These are phyloP conservation scores for Solidago caesia DNA, from an alignment of 129 eudicot species.

Conservation along the genomic window DNA sequence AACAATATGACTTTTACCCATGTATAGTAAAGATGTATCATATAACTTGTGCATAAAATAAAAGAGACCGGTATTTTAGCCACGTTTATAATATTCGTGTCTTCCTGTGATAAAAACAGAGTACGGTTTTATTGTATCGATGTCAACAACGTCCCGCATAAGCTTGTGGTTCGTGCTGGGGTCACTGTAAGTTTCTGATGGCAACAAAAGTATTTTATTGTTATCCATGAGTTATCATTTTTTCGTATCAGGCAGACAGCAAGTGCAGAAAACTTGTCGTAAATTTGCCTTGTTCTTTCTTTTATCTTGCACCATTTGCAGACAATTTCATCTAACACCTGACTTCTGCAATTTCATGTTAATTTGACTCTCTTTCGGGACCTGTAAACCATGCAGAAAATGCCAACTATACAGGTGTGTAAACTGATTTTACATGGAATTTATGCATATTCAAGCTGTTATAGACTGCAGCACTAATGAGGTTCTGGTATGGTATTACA, in stretches of 20 bases:
- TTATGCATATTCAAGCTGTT: background rate
- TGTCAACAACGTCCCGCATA: slow-evolving; percentile 75
- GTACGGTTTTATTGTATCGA: slow-evolving; percentile 59
- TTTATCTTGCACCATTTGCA: slow-evolving; percentile 10
- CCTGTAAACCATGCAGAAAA: slow-evolving; percentile 51
- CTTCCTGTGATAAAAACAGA: slow-evolving; percentile 37
- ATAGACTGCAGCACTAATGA: slow-evolving; percentile 5
- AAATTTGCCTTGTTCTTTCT: background rate
- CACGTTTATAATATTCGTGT: background rate
- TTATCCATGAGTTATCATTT: background rate
- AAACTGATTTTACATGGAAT: background rate
- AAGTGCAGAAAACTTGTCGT: background rate
- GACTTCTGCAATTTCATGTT: slow-evolving; percentile 45
- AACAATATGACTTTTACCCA: background rate
- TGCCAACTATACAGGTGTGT: slow-evolving; percentile 91
- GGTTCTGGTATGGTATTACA: slow-evolving; percentile 27
- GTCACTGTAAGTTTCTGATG: slow-evolving; percentile 61
- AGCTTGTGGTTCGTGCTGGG: slow-evolving; percentile 78
- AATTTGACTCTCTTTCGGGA: slow-evolving; percentile 1
- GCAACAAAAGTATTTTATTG: background rate
- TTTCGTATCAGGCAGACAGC: background rate
- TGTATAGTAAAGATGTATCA: background rate
- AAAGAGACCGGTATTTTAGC: background rate
- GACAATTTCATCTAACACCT: slow-evolving; percentile 22
- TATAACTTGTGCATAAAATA: too few relatives aligned